A percentile compares a stretch with the other conserved stretches of the same genome.
These are phyloP conservation scores for Murraya koenigii DNA, from an alignment of 345 rosid genomes.

Conservation along the genomic window DNA sequence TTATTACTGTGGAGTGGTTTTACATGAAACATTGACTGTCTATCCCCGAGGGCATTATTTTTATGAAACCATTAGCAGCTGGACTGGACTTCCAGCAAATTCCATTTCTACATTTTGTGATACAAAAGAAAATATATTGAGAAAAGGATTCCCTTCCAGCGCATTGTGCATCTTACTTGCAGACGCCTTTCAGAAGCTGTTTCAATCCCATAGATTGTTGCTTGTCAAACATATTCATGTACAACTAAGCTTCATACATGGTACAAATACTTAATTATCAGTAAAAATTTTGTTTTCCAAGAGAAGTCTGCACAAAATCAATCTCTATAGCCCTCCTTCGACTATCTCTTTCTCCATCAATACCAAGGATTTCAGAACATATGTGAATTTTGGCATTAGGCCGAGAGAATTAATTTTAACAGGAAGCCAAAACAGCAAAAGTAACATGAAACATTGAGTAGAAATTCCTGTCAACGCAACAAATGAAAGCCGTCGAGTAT, in stretches of 20 bases:
- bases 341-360: neutral
- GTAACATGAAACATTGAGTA: neutral
- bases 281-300: neutral
- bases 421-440: neutral
- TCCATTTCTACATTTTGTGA: neutral
- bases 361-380: neutral
- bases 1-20: neutral
- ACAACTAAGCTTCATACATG: no score
- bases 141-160: neutral
- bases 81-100: neutral
- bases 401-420: no score
- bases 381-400: neutral
- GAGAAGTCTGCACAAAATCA: neutral
- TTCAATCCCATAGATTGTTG: neutral
- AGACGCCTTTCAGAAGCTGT: no score
- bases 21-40: neutral
- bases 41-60: neutral
- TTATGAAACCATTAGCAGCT: neutral
- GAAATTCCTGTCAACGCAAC: neutral
- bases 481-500: neutral
- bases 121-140: neutral
- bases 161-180: neutral
- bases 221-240: neutral
- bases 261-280: no score
- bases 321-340: neutral